Conservation (phyloP, 176 grass and related monocot genomes). For the Musa troglodytarum region DNA sequence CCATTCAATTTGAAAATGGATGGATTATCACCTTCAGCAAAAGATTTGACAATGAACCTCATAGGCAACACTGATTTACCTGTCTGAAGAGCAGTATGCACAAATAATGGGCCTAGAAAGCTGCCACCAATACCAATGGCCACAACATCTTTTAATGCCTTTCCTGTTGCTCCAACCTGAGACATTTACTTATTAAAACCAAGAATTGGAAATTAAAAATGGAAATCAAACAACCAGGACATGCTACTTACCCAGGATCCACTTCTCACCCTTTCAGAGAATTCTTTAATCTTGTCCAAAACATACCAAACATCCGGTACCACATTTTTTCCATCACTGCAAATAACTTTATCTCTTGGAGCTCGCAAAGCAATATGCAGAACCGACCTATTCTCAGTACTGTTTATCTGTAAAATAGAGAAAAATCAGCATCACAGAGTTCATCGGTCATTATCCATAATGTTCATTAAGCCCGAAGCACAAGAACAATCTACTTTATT, state of each 20-base stretch:
- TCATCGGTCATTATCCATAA: background rate
- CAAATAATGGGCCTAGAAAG: slow-evolving; percentile 88
- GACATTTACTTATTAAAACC: background rate
- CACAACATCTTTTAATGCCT: slow-evolving; percentile 66
- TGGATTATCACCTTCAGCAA: background rate
- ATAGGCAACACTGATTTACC: slow-evolving; percentile 33
- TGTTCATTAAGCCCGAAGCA: background rate
- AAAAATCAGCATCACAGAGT: slow-evolving; percentile 14
- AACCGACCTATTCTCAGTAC: slow-evolving; percentile 81
- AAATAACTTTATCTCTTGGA: slow-evolving; percentile 62
- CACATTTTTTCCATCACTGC: slow-evolving; percentile 64
- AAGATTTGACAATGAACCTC: background rate
- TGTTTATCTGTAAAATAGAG: slow-evolving; percentile 66
- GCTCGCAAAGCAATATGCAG: slow-evolving; percentile 79
- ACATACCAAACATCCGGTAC: slow-evolving; percentile 84
- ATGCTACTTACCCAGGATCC: slow-evolving; percentile 67
- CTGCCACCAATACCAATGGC: slow-evolving; percentile 95
- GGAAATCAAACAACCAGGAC: background rate
- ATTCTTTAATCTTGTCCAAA: slow-evolving; percentile 90
- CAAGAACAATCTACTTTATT: background rate
- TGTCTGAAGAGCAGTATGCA: slow-evolving; percentile 75
- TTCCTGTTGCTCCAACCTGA: slow-evolving; percentile 88
- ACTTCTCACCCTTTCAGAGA: slow-evolving; percentile 75
- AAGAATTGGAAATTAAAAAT: background rate
- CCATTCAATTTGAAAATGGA: background rate